Conservation (phyloP, 495 filamentous ascomycete genomes). For the Glutinoglossum americanum region DNA sequence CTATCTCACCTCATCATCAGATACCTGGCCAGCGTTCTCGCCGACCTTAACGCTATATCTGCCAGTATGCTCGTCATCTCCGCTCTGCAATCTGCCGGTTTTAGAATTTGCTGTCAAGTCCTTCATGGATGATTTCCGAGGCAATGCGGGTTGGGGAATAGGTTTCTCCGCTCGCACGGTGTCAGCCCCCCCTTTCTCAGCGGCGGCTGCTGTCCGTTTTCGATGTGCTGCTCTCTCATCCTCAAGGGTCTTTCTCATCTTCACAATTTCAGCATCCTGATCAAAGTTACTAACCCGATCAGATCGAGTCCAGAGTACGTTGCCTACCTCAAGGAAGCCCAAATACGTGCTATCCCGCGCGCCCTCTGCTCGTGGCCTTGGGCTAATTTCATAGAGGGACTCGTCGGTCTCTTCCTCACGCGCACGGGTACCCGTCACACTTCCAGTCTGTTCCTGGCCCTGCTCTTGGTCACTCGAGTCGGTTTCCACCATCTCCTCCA, state of each 20-base stretch:
- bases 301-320: neutral
- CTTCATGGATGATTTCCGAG: constrained; percentile 1
- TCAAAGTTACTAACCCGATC: neutral
- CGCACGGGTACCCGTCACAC: neutral
- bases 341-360: neutral
- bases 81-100: neutral
- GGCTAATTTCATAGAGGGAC: neutral
- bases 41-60: constrained; percentile 3
- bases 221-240: neutral
- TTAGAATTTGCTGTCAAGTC: neutral
- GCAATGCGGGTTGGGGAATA: neutral
- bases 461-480: neutral
- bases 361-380: neutral
- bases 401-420: neutral
- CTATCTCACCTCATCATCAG: neutral
- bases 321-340: constrained; percentile 5
- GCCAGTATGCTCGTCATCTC: constrained; percentile 1
- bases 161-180: neutral
- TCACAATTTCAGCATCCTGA: neutral
- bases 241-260: constrained; percentile 4
- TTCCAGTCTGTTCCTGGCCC: neutral
- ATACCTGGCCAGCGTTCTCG: neutral
- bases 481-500: constrained; percentile 1
- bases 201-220: neutral
- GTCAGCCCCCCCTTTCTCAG: neutral